Evolutionary conservation across 2,329 filamentous ascomycete genomes (phyloP), one percentile per base, ranked within the genome.

Genomic region (Xylaria sp.): DNA sequence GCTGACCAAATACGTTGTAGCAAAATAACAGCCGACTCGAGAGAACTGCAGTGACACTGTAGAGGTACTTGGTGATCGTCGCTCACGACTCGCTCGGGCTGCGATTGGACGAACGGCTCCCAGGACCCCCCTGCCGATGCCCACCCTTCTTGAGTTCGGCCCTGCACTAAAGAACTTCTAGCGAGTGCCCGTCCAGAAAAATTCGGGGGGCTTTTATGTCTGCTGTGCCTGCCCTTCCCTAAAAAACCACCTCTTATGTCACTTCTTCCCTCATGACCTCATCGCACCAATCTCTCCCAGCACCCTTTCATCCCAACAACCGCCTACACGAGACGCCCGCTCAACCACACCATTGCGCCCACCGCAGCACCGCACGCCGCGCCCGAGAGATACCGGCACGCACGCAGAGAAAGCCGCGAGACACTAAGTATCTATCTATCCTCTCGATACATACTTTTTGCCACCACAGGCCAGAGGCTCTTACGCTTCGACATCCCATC

Each of bases 231-330:
- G 75, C 73, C 74, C 77, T 73, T 77, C 76, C 74, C 72, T 76
- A 76, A 76, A 76, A 78, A 78, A 78, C 76, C 77, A 78, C 74
- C 78, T 77, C 77, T 80, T 80, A 80, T 80, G 78, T 80, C 78
- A 80, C 78, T 80, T 80, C 77, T 79, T 79, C 75, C 74, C 77
- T 80, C 78, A 80, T 80, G 78, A 80, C 78, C 78, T 80, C 78
- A 80, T 80, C 78, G 78, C 75, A 74, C 74, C 74, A 76, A 78
- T 74, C 74, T 76, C 70, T 66, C 68, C 56, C 67, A 65, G 64
- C 70, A 70, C 73, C 69, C 70, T 67, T 68, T 71, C 70, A 73
- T 72, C 65, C 66, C 39, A 68, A 69, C 67, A 65, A 55, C 70
- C 70, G 68, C 74, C 61, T 56, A 18, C 54, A 34, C 48, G 12